Evolutionary conservation across 1,284 basidiomycete genomes (phyloP), one percentile per base, ranked within the genome.

Genomic region (Naganishia cerealis): DNA sequence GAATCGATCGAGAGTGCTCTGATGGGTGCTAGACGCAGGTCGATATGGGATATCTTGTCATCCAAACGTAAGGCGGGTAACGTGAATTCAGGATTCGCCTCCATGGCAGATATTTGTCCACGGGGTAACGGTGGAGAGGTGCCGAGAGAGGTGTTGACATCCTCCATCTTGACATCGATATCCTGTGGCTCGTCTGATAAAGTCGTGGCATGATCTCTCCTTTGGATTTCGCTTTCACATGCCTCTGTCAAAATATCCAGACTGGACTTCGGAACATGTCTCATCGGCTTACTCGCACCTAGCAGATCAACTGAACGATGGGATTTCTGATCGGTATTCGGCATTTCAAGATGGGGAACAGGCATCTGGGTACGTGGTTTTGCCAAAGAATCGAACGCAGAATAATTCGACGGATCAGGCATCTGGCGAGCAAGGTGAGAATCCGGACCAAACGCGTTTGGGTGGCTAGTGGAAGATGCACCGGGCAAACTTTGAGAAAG

Each of bases 231-330:
- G 9, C 76, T 70, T 8, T 78, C 74, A 10, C 79, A 76, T 46
- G 77, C 79, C 10, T 79, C 75, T 0, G 79, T 78, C 18, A 76
- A 74, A 39, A 81, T 75, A 67, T 80, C 76, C 36, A 78, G 67
- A 67, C 77, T 79, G 2, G 75, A 67, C 78, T 75, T 26, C 73
- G 73, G 1, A 73, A 74, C 2, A 74, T 75, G 48, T 77, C 71
- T 1, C 74, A 76, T 39, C 24, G 48, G 42, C 26, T 55, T 58
- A 42, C 68, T 69, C 0, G 66, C 48, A 3, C 70, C 70, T 16
- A 71, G 57, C 40, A 71, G 52, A 48, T 71, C 63, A n/a, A 66
- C 62, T 18, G 58, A 62, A 15, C 70, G 66, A 33, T 71, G 65
- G 10, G 59, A 55, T n/a, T 70, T 67, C 36, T 70, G 66, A 33